Percentiles rank a stretch among this genome's conserved stretches.
These are phyloP conservation scores for Heliamphora exappendiculata DNA, from an alignment of 148 eudicot genomes.

Conservation along the genomic window DNA sequence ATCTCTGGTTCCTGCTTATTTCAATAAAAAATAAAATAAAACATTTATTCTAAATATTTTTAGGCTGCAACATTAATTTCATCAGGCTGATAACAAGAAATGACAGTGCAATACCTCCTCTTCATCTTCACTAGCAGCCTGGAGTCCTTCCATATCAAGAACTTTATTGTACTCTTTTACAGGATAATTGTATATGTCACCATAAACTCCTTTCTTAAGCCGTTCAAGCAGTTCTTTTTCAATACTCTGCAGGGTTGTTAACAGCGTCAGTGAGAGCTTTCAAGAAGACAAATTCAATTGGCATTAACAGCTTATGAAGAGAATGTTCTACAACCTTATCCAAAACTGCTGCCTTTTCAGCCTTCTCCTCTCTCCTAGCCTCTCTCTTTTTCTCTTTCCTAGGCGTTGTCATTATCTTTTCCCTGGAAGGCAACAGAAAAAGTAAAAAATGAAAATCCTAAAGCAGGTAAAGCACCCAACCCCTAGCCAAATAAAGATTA, in stretches of 20 bases:
- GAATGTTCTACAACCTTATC: slow-evolving; percentile 45
- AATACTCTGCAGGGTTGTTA: slow-evolving; percentile 53
- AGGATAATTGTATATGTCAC: slow-evolving; percentile 52
- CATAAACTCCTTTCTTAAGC: slow-evolving; percentile 56
- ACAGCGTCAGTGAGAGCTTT: not conserved
- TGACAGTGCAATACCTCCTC: slow-evolving; percentile 25
- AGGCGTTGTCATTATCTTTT: slow-evolving; percentile 73
- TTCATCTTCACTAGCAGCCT: slow-evolving; percentile 40
- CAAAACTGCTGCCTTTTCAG: slow-evolving; percentile 75
- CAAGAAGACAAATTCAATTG: not conserved
- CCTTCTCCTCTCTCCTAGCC: slow-evolving; percentile 77
- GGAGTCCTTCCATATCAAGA: slow-evolving; percentile 29
- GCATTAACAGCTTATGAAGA: not conserved
- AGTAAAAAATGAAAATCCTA: not conserved
- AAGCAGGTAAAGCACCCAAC: not conserved
- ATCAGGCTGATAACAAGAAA: not conserved
- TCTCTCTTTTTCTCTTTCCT: slow-evolving; percentile 72
- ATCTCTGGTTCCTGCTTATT: slow-evolving; percentile 41
- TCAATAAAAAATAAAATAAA: not conserved
- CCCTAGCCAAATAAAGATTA: not conserved
- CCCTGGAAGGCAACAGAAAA: slow-evolving; percentile 33
- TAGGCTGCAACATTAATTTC: not conserved
- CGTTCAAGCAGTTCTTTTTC: slow-evolving; percentile 83
- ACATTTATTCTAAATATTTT: not conserved
- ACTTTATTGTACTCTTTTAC: slow-evolving; percentile 26